Conservation (phyloP, 129 eudicot species). For the Kitagawia praeruptora region DNA sequence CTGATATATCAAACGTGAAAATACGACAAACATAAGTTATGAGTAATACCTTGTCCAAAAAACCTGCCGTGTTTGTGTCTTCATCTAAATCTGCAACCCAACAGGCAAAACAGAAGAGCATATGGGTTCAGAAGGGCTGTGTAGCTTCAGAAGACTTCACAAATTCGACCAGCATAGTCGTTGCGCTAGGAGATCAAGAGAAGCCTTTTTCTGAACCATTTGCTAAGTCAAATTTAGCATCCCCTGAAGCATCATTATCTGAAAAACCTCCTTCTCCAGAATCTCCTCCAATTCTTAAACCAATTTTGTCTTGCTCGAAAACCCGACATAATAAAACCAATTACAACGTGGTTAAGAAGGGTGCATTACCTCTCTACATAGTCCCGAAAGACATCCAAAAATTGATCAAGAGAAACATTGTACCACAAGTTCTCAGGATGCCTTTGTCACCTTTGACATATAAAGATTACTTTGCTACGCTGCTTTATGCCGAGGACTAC, state of each 20-base stretch:
- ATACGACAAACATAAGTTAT: too few species aligned
- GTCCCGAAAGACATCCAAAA: conserved; percentile 14
- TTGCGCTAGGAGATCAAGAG: not conserved
- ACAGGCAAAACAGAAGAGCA: not conserved
- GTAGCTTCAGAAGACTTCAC: conserved; percentile 1
- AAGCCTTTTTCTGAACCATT: conserved; percentile 14
- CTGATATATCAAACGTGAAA: too few species aligned
- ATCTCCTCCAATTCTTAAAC: not conserved
- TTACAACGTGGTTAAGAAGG: conserved; percentile 13
- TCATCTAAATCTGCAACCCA: not conserved
- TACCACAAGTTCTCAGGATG: conserved; percentile 19
- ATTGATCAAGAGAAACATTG: conserved; percentile 20
- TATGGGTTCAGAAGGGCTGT: conserved; percentile 19
- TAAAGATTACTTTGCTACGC: conserved; percentile 23
- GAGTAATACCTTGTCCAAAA: too few species aligned
- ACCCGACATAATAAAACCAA: not conserved
- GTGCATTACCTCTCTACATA: conserved; percentile 11
- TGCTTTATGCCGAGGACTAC: conserved; percentile 24
- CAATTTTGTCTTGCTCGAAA: not conserved
- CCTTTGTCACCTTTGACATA: conserved; percentile 23
- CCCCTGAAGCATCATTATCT: not conserved
- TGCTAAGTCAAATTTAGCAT: not conserved
- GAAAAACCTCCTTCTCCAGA: not conserved
- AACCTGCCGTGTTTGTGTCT: too few species aligned
- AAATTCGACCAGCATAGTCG: not conserved